Conservation (phyloP, 2,329 filamentous ascomycete genomes). For the Fusarium sp. region DNA sequence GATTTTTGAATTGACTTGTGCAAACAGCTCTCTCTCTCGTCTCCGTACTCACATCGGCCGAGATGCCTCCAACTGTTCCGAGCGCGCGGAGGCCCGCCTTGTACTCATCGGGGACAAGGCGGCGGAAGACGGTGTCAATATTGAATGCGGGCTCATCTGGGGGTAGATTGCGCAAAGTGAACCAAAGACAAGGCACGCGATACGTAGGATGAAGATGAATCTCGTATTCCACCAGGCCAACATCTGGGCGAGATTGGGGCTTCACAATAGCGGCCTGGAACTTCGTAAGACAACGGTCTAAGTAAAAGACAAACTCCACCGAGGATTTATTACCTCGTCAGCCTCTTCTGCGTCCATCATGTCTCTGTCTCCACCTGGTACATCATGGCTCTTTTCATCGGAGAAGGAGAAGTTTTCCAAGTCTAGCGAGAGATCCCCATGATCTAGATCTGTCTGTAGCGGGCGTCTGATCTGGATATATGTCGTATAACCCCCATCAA, state of each 20-base stretch:
- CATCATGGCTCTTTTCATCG: slow-evolving; percentile 31
- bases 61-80: slow-evolving; percentile 79
- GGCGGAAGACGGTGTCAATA: slow-evolving; percentile 77
- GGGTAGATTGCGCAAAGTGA: slow-evolving; percentile 71
- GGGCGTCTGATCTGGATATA: slow-evolving; percentile 69
- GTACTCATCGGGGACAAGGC: slow-evolving; percentile 76
- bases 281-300: slow-evolving; percentile 33
- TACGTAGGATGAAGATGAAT: slow-evolving; percentile 82
- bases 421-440: slow-evolving; percentile 59
- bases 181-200: slow-evolving; percentile 81
- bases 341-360: slow-evolving; percentile 65
- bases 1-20: slow-evolving; percentile 47
- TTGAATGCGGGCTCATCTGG: slow-evolving; percentile 67
- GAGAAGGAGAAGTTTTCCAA: slow-evolving; percentile 61
- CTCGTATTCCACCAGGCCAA: slow-evolving; percentile 74
- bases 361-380: slow-evolving; percentile 53
- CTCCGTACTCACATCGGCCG: slow-evolving; percentile 74
- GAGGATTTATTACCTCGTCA: slow-evolving; percentile 60
- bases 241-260: slow-evolving; percentile 47
- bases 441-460: slow-evolving; percentile 58
- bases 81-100: slow-evolving; percentile 69
- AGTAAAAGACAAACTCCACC: slow-evolving; percentile 7
- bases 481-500: slow-evolving; percentile 60
- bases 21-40: slow-evolving; percentile 40
- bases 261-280: slow-evolving; percentile 56